Percentiles rank a stretch among this genome's conserved stretches.
Evolutionary conservation across 495 filamentous ascomycete species (phyloP).

Genomic region (Chaetomidium leptoderma): DNA sequence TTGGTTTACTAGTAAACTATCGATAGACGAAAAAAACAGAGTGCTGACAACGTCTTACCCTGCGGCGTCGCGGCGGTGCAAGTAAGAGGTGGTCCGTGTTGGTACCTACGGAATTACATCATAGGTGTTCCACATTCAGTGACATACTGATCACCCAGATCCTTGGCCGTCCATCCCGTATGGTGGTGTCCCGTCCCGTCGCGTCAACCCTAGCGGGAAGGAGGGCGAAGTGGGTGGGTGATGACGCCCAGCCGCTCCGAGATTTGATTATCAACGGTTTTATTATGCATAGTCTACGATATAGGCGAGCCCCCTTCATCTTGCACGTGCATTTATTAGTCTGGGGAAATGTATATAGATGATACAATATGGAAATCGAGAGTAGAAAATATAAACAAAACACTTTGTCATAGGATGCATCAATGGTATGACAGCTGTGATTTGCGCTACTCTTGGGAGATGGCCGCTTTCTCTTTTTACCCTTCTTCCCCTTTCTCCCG

Average conservation of each 20-base stretch:
- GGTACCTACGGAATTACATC: too few relatives aligned
- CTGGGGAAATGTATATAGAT: not conserved
- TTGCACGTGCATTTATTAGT: not conserved
- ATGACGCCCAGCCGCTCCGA: not conserved
- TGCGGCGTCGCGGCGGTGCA: too few relatives aligned
- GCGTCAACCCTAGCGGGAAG: slow-evolving; percentile 1
- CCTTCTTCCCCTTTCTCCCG: not conserved
- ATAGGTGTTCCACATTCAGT: too few relatives aligned
- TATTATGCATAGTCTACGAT: not conserved
- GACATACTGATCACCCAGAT: too few relatives aligned
- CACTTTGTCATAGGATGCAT: too few relatives aligned
- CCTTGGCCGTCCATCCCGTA: not conserved
- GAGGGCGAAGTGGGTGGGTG: not conserved
- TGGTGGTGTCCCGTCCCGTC: not conserved
- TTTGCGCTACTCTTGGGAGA: not conserved
- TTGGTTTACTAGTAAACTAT: too few relatives aligned
- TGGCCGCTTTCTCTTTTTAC: not conserved
- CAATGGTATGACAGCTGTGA: not conserved
- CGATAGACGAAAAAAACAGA: too few relatives aligned
- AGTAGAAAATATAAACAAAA: not conserved
- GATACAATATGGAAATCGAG: too few relatives aligned
- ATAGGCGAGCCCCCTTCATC: slow-evolving; percentile 5
- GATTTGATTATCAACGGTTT: not conserved
- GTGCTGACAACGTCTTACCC: too few relatives aligned
- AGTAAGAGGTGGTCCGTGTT: not conserved